Base-by-base conservation (phyloP, 805 yeast species). In the Saturnispora kantuleensis region DNA sequence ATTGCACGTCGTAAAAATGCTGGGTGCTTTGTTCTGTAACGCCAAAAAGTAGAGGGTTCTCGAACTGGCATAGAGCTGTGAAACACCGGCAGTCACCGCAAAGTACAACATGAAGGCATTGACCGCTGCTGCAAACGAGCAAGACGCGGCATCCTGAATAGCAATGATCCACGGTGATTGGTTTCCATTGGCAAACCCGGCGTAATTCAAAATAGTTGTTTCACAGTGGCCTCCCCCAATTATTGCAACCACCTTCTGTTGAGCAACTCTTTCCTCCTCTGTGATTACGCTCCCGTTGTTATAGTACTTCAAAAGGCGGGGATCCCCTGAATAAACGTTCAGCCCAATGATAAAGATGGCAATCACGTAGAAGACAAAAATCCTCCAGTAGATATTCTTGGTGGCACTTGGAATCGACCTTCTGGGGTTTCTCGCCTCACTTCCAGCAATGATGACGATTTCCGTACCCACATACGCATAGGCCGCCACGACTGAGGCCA, bases 381-480 rank as follows among this genome's bases (percentile, higher is more conserved):
- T 74, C 54, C 89, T 67, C 71, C 84, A 81, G 57, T 84, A 83
- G 2, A 84, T 85, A 52, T 82, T 69, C 52, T 71, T 78, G 2
- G 89, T 83, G 1, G 93, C 90, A 10, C 79, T 71, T 1, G 94
- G 94, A 13, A 85, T 67, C 0, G 90, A 79, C 49, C 71, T 76
- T 51, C 93, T 68, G 5, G 95, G 95, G 51, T 83, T 80, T 48
- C 80, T 69, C n/a, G 89, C 84, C 59, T 85, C 95, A 59, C 89
- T 84, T 6, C 90, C 87, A 2, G 93, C 90, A 44, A 84, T 76
- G 50, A 84, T 78, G 10, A 86, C 89, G 58, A 81, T 78, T 52
- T 85, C 95, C 1, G 88, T 82, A 0, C 95, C 95, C 40, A 83
- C 77, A 55, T 80, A 85, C 0, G 94, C 83, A 59, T 81, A 85